These are phyloP conservation scores for Kuraishia molischiana DNA, from an alignment of 805 yeast species.

Conservation along the genomic window DNA sequence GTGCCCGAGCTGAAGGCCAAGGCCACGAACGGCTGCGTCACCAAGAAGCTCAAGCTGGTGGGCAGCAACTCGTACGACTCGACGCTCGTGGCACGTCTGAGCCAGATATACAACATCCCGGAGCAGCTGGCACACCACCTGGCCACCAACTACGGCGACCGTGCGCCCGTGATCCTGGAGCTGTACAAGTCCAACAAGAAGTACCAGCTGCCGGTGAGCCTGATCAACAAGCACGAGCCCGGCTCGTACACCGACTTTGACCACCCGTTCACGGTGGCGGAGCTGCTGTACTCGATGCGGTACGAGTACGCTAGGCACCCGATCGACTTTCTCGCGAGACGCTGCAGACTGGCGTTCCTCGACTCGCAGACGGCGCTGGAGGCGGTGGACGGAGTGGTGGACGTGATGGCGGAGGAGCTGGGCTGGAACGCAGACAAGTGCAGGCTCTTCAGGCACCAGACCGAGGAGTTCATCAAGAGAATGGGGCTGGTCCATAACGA, in stretches of 20 bases:
- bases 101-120: conserved; percentile 68
- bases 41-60: conserved; percentile 45
- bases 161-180: conserved; percentile 73
- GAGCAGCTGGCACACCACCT: conserved; percentile 72
- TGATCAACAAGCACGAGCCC: conserved; percentile 14
- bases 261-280: conserved; percentile 87
- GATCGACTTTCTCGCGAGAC: conserved; percentile 82
- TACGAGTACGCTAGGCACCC: conserved; percentile 87
- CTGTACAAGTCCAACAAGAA: conserved; percentile 34
- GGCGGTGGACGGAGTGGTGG: conserved; percentile 79
- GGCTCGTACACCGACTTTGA: conserved; percentile 42
- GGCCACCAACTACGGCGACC: conserved; percentile 80
- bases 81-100: conserved; percentile 66
- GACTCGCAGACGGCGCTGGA: conserved; percentile 76
- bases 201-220: conserved; percentile 58
- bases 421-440: conserved; percentile 60
- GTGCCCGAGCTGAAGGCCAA: conserved; percentile 23
- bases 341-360: conserved; percentile 87
- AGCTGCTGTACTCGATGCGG: conserved; percentile 68
- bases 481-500: conserved; percentile 36
- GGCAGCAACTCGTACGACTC: conserved; percentile 80
- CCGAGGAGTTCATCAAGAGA: conserved; percentile 49
- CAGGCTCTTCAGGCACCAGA: conserved; percentile 37
- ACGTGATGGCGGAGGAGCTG: conserved; percentile 72
- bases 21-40: conserved; percentile 34